These are phyloP conservation scores for Agaricus sinodeliciosus DNA, from an alignment of 768 basidiomycete genomes.

Conservation along the genomic window DNA sequence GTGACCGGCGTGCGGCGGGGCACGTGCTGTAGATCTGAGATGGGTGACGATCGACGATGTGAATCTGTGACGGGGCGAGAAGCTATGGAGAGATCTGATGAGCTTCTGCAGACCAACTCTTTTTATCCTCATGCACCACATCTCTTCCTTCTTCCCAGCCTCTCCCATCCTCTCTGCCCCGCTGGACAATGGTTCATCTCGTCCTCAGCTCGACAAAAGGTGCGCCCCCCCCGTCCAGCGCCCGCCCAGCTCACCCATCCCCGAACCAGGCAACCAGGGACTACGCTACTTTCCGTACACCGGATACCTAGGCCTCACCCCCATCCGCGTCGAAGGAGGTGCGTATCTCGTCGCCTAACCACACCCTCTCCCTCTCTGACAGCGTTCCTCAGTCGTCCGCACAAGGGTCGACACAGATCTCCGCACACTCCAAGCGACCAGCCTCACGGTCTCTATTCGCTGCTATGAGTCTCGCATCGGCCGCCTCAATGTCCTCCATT, in stretches of 20 bases:
- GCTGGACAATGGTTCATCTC: constrained; percentile 57
- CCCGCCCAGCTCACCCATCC: constrained; percentile 10
- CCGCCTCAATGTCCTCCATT: constrained; percentile 47
- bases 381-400: constrained; percentile 46
- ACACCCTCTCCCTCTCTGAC: constrained; percentile 10
- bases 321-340: constrained; percentile 74
- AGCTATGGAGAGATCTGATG: constrained; percentile 28
- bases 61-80: constrained; percentile 24
- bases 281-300: constrained; percentile 66
- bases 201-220: constrained; percentile 58
- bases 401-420: constrained; percentile 66
- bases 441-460: constrained; percentile 66
- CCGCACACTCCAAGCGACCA: constrained; percentile 59
- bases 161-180: constrained; percentile 22
- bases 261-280: constrained; percentile 50
- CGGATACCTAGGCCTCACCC: constrained; percentile 78
- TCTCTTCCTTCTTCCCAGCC: constrained; percentile 20
- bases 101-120: constrained; percentile 32
- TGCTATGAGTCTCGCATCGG: constrained; percentile 77
- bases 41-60: constrained; percentile 21
- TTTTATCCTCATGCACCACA: constrained; percentile 33
- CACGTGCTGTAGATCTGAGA: constrained; percentile 8
- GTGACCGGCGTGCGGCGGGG: constrained; percentile 13
- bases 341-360: constrained; percentile 19
- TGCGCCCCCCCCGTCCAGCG: constrained; percentile 14